Evolutionary conservation across 2,329 filamentous ascomycete genomes (phyloP).

Genomic region (Cytospora chrysosperma): DNA sequence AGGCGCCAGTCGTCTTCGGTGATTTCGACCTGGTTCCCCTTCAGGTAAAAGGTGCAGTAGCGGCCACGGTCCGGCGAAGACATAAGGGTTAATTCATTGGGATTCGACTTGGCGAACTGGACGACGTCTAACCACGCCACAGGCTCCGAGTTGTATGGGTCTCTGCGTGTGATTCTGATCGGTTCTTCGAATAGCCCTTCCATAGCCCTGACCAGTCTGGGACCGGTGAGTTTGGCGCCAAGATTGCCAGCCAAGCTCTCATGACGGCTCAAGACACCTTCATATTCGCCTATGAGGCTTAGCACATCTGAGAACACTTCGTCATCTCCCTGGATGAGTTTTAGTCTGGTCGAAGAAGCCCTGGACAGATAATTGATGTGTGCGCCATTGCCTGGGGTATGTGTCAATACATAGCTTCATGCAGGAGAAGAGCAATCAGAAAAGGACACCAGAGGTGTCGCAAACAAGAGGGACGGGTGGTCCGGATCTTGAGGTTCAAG

Average conservation of each 20-base stretch:
- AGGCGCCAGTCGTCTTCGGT: slow-evolving; percentile 84
- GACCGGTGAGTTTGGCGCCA: slow-evolving; percentile 77
- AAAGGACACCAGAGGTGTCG: neutral
- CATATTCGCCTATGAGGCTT: slow-evolving; percentile 73
- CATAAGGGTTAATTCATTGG: slow-evolving; percentile 72
- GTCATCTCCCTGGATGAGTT: slow-evolving; percentile 52
- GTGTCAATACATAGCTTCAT: slow-evolving; percentile 18
- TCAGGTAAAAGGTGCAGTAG: slow-evolving; percentile 79
- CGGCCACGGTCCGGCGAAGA: slow-evolving; percentile 66
- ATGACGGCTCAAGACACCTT: slow-evolving; percentile 76
- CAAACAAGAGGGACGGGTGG: too few relatives aligned
- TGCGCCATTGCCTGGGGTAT: slow-evolving; percentile 34
- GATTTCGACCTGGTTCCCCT: slow-evolving; percentile 80
- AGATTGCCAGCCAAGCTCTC: slow-evolving; percentile 85
- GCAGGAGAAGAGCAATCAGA: slow-evolving; percentile 3
- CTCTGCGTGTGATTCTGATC: slow-evolving; percentile 58
- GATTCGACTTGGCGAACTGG: slow-evolving; percentile 77
- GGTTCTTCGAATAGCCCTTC: slow-evolving; percentile 83
- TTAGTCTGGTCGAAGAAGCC: slow-evolving; percentile 44
- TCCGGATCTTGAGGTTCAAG: too few relatives aligned
- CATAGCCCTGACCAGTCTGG: slow-evolving; percentile 81
- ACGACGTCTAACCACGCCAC: slow-evolving; percentile 86
- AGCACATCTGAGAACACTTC: slow-evolving; percentile 75
- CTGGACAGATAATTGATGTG: slow-evolving; percentile 56
- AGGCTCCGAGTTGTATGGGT: slow-evolving; percentile 51